Evolutionary conservation across 345 rosid genomes (phyloP).

Genomic region (Eutrema heterophyllum): DNA sequence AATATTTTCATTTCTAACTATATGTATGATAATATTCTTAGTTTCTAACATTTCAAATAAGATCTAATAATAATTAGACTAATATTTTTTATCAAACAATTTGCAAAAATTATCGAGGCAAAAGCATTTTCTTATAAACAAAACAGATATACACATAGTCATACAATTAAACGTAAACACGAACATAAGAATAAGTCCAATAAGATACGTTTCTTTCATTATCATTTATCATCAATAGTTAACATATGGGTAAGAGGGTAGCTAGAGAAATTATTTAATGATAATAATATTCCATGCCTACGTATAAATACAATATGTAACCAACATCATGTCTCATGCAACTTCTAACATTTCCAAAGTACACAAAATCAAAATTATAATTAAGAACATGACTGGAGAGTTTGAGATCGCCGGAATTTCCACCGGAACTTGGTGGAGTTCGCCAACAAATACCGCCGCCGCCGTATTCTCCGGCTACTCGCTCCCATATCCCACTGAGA

Average conservation of each 20-base stretch:
- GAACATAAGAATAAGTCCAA: neutral
- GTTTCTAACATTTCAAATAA: neutral
- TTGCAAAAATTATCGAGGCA: neutral
- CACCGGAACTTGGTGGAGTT: constrained; percentile 69
- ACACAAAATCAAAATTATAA: neutral
- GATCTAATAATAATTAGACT: too few relatives aligned
- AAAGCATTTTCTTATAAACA: neutral
- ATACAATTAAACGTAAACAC: neutral
- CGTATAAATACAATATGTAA: constrained; percentile 28
- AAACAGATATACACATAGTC: too few relatives aligned
- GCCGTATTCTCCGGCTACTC: constrained; percentile 1
- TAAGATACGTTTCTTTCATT: neutral
- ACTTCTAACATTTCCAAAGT: constrained; percentile 11
- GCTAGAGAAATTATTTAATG: constrained; percentile 8
- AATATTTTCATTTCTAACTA: neutral
- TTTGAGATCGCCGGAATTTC: constrained; percentile 56
- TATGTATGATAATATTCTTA: neutral
- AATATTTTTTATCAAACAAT: neutral
- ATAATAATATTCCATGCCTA: neutral
- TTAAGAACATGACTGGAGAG: constrained; percentile 62
- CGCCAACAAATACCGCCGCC: constrained; percentile 28
- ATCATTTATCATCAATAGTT: neutral
- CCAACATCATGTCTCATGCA: constrained; percentile 27
- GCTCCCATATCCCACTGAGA: constrained; percentile 12
- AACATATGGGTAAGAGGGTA: constrained; percentile 19